phyloP scores from a whole-genome alignment of 176 grass and related monocot species.

The Phoenix dactylifera region DNA sequence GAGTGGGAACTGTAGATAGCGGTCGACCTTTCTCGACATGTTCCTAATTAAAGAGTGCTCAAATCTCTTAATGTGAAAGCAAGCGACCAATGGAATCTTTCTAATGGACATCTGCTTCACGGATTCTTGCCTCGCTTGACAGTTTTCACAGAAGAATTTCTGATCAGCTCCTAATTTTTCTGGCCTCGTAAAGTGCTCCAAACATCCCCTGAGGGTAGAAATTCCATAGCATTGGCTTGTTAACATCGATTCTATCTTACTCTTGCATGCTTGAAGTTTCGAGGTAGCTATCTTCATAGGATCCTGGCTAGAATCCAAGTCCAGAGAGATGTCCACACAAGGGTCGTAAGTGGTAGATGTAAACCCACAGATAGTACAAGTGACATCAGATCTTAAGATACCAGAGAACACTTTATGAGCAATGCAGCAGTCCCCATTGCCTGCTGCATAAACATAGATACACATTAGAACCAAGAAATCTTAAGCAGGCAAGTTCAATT shows the following conservation, averaged over 20 bases:
- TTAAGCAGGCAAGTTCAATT: not conserved
- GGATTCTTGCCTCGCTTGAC: constrained; percentile 82
- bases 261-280: constrained; percentile 43
- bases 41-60: constrained; percentile 76
- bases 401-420: constrained; percentile 91
- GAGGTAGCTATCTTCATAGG: constrained; percentile 23
- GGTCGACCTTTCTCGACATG: constrained; percentile 76
- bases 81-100: constrained; percentile 82
- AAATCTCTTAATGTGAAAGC: constrained; percentile 96
- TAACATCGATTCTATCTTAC: constrained; percentile 22
- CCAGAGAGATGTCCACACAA: constrained; percentile 84
- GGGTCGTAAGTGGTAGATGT: constrained; percentile 97
- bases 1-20: constrained; percentile 86
- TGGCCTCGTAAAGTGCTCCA: constrained; percentile 85
- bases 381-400: constrained; percentile 91
- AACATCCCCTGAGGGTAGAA: constrained; percentile 75
- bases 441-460: constrained; percentile 18
- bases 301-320: constrained; percentile 46
- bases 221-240: constrained; percentile 26
- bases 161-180: constrained; percentile 90
- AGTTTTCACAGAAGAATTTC: constrained; percentile 85
- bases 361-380: constrained; percentile 79
- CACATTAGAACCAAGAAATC: not conserved
- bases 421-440: constrained; percentile 90
- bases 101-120: constrained; percentile 98